Percentiles rank a stretch among this genome's conserved stretches.
Evolutionary conservation across 208 protist species (phyloP).

Genomic region (Zelonia costaricensis): DNA sequence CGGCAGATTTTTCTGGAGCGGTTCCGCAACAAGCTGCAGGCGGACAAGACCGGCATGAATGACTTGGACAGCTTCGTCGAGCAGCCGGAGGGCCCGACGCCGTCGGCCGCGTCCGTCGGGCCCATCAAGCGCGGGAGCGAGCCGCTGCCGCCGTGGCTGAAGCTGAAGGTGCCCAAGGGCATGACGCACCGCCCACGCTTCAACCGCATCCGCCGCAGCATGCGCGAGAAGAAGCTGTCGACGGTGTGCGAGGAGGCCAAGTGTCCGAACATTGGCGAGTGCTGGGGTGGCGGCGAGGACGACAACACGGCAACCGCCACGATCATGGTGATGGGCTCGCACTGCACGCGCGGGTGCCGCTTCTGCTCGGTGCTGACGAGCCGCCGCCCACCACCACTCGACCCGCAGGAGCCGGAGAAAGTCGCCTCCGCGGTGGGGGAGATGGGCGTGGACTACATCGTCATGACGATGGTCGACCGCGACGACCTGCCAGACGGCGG

Average conservation of each 20-base stretch:
- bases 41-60: conserved; percentile 69
- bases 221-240: conserved; percentile 87
- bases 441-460: conserved; percentile 98
- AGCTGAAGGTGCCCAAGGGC: conserved; percentile 90
- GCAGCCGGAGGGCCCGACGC: conserved; percentile 63
- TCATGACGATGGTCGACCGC: conserved; percentile 98
- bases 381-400: conserved; percentile 92
- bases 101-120: conserved; percentile 66
- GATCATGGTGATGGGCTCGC: conserved; percentile 98
- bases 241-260: conserved; percentile 96
- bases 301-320: conserved; percentile 94
- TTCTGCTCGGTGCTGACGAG: conserved; percentile 98
- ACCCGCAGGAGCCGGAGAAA: conserved; percentile 94
- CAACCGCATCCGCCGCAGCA: conserved; percentile 74
- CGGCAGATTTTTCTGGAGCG: conserved; percentile 77
- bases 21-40: conserved; percentile 69
- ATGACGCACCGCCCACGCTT: conserved; percentile 77
- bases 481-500: conserved; percentile 96
- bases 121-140: conserved; percentile 80
- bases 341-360: conserved; percentile 98
- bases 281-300: conserved; percentile 94
- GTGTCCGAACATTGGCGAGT: conserved; percentile 99
- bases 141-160: conserved; percentile 91
- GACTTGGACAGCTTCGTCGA: conserved; percentile 82
- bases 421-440: conserved; percentile 92